Evolutionary conservation across 495 filamentous ascomycete genomes (phyloP).

Genomic region (Hypoxylon crocopeplum): DNA sequence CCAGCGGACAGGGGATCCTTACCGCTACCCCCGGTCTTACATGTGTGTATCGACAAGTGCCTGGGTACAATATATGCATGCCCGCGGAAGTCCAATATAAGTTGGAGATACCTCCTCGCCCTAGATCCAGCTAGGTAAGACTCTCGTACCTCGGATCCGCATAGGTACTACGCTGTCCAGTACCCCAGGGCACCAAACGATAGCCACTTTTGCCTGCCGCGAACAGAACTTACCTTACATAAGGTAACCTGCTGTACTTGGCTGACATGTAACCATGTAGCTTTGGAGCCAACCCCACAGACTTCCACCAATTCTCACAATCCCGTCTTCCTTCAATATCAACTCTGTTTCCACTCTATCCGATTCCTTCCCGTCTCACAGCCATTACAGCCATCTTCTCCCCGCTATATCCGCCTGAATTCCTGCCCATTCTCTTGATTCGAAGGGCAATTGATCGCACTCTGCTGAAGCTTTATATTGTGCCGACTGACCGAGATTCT

Average conservation of each 20-base stretch:
- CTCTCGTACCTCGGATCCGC: too few species aligned
- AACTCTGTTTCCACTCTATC: conserved; percentile 35
- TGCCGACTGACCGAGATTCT: not conserved
- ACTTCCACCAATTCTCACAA: conserved; percentile 11
- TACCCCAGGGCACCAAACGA: too few species aligned
- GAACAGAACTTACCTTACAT: too few species aligned
- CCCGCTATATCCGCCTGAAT: conserved; percentile 35
- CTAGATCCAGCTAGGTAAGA: not conserved
- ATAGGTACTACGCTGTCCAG: too few species aligned
- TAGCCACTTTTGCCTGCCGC: conserved; percentile 3
- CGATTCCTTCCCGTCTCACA: conserved; percentile 33
- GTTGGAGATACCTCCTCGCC: not conserved
- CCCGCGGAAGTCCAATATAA: too few species aligned
- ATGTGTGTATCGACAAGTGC: not conserved
- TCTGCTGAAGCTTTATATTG: conserved; percentile 21
- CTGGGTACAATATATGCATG: not conserved
- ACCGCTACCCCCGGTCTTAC: conserved; percentile 21
- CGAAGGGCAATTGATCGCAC: conserved; percentile 22
- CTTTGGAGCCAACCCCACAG: conserved; percentile 6
- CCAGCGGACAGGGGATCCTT: conserved; percentile 11
- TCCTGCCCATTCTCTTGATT: conserved; percentile 8
- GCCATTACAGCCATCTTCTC: conserved; percentile 9
- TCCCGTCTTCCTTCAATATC: conserved; percentile 22
- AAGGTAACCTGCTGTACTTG: too few species aligned
- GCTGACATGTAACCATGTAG: not conserved